Conservation (phyloP, 345 rosid genomes). For the Heritiera fomes region DNA sequence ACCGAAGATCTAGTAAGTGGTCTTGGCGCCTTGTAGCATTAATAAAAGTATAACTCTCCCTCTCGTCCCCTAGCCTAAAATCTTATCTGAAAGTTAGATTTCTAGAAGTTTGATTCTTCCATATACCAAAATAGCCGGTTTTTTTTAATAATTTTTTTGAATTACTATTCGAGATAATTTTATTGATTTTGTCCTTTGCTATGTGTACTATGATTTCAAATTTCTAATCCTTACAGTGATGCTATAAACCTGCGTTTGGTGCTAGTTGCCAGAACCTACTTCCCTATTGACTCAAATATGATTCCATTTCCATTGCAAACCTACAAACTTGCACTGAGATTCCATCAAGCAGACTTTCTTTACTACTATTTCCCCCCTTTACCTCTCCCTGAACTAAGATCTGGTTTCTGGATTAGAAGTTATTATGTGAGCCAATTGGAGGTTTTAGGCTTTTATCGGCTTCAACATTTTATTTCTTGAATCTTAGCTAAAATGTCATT, state of each 20-base stretch:
- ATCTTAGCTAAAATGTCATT: neutral
- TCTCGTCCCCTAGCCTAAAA: too few relatives aligned
- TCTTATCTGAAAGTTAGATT: too few relatives aligned
- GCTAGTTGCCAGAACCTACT: neutral
- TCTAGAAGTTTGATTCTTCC: neutral
- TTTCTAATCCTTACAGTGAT: neutral
- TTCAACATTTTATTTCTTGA: neutral
- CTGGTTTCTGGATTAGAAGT: neutral
- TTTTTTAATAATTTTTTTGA: neutral
- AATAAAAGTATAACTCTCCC: neutral
- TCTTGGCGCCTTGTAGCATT: neutral
- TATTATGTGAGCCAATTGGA: neutral
- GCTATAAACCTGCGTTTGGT: neutral
- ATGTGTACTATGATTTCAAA: neutral
- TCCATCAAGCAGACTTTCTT: neutral
- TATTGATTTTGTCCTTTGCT: neutral
- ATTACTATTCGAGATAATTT: neutral
- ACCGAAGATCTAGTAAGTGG: constrained; percentile 63
- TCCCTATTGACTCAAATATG: neutral
- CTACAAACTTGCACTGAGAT: constrained; percentile 1
- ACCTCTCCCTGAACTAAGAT: neutral
- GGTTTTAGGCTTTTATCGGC: neutral
- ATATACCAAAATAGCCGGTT: too few relatives aligned
- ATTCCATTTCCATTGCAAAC: neutral
- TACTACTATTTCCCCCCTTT: neutral